Percentiles rank a stretch among this genome's conserved stretches.
Evolutionary conservation across 2,329 filamentous ascomycete genomes (phyloP).

Genomic region (Colletotrichum sansevieriae): DNA sequence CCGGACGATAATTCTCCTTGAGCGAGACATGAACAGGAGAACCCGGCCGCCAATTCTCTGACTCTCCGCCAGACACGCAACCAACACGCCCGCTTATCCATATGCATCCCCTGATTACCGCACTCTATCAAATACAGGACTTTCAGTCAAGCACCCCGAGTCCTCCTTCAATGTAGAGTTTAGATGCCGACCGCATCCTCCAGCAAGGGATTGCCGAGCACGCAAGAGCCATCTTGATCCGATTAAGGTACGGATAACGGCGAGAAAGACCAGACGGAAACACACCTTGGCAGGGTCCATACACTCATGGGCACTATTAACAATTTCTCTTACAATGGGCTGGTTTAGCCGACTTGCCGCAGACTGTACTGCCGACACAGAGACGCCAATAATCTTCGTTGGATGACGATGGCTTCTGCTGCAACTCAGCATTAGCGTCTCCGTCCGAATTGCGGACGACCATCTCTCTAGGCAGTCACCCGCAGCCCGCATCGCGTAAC

Average conservation of each 20-base stretch:
- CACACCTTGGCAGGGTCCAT: constrained; percentile 30
- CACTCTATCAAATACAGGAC: constrained; percentile 36
- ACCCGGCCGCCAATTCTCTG: constrained; percentile 5
- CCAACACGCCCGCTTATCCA: constrained; percentile 5
- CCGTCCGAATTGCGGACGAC: constrained; percentile 1
- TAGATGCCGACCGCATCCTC: constrained; percentile 8
- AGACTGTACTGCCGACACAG: neutral
- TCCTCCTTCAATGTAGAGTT: constrained; percentile 10
- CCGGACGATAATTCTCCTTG: constrained; percentile 39
- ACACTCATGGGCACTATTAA: neutral
- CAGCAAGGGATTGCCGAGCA: constrained; percentile 16
- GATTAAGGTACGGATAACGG: constrained; percentile 25
- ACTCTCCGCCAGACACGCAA: neutral
- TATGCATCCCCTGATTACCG: constrained; percentile 23
- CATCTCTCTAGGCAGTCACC: neutral
- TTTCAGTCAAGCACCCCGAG: constrained; percentile 1
- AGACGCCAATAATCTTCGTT: neutral
- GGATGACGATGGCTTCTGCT: neutral
- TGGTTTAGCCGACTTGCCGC: constrained; percentile 26
- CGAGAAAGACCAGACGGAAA: constrained; percentile 39
- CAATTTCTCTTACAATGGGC: constrained; percentile 9
- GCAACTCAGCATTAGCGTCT: constrained; percentile 1
- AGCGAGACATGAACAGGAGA: constrained; percentile 18
- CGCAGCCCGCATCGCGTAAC: neutral
- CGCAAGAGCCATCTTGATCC: constrained; percentile 2